A percentile compares a stretch with the other conserved stretches of the same genome.
These are phyloP conservation scores for Aspergillus pseudotamarii DNA, from an alignment of 2,329 filamentous ascomycete species.

Conservation along the genomic window DNA sequence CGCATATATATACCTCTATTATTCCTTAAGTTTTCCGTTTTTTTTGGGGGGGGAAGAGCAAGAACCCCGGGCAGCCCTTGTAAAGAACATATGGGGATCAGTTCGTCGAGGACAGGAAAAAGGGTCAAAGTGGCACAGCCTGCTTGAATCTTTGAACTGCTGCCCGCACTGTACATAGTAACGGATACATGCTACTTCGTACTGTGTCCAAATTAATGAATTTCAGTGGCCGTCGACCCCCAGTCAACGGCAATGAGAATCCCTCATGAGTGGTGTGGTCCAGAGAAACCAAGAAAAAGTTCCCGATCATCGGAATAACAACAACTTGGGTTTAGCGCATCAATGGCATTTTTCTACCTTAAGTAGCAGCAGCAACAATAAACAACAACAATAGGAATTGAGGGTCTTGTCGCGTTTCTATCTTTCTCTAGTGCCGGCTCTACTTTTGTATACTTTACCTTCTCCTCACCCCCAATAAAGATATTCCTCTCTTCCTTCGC, in stretches of 20 bases:
- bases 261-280: not conserved
- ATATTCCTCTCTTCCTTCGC: not conserved
- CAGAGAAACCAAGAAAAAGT: not conserved
- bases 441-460: not conserved
- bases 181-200: not conserved
- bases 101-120: not conserved
- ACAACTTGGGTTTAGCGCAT: slow-evolving; percentile 5
- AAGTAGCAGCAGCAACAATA: not conserved
- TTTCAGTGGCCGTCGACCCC: not conserved
- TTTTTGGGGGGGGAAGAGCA: too few species aligned
- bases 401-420: not conserved
- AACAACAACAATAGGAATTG: slow-evolving; percentile 10
- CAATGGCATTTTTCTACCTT: not conserved
- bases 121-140: not conserved
- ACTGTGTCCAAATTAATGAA: not conserved
- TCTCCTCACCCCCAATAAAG: not conserved
- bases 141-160: not conserved
- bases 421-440: not conserved
- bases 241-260: too few species aligned
- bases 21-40: not conserved
- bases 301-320: not conserved
- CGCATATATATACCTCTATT: not conserved
- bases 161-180: not conserved
- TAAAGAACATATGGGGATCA: not conserved
- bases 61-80: too few species aligned